These are phyloP conservation scores for Leishmania guyanensis DNA, from an alignment of 208 protist genomes.

Conservation along the genomic window DNA sequence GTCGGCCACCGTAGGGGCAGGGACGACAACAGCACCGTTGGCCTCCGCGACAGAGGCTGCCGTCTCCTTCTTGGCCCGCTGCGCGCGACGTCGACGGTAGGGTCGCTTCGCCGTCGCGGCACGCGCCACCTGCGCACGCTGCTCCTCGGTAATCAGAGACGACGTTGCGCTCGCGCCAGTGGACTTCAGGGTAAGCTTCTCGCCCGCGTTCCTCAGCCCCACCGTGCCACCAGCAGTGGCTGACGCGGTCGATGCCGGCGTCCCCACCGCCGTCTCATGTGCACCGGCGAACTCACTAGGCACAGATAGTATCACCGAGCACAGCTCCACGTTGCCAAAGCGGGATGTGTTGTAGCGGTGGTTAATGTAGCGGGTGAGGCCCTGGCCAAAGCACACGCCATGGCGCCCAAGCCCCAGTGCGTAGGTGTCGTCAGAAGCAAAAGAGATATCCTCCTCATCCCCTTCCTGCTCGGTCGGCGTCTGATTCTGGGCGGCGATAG, in stretches of 20 bases:
- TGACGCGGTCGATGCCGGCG: background rate
- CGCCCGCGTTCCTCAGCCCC: background rate
- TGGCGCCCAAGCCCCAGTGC: slow-evolving; percentile 75
- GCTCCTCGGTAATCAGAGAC: background rate
- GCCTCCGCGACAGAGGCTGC: background rate
- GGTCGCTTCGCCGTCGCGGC: background rate
- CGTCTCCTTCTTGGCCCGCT: background rate
- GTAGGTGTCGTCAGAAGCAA: slow-evolving; percentile 79
- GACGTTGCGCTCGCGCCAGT: background rate
- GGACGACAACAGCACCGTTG: background rate
- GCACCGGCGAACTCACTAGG: slow-evolving; percentile 50
- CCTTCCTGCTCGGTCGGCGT: background rate
- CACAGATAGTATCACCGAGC: slow-evolving; percentile 78
- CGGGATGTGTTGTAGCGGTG: slow-evolving; percentile 86
- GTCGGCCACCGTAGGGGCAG: background rate
- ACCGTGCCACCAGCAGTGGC: background rate
- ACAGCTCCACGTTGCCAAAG: slow-evolving; percentile 88
- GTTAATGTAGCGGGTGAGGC: slow-evolving; percentile 84
- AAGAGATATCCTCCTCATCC: slow-evolving; percentile 45
- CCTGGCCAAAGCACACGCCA: slow-evolving; percentile 79
- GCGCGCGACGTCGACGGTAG: background rate
- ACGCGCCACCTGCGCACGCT: background rate
- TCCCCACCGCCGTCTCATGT: too few relatives aligned
- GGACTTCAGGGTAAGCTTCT: background rate
- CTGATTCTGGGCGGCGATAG: background rate